Base-by-base conservation (phyloP, 139 green algal species). In the Yamagishiella unicocca region DNA sequence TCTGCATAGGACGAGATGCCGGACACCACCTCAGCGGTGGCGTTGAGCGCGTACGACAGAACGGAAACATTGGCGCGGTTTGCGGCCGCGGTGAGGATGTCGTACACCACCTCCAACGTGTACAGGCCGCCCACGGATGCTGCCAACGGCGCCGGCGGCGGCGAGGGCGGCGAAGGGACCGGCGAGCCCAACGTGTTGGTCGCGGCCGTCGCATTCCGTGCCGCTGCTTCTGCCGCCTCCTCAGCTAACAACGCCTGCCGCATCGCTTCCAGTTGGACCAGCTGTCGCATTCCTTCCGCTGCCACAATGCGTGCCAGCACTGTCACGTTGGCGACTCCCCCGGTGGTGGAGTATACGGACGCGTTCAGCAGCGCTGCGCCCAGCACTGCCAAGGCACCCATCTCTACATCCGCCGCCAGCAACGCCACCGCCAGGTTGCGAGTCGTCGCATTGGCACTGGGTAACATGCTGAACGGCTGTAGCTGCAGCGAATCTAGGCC, bases 331-430 rank as follows among this genome's bases (percentile, higher is more conserved):
- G 21, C 50, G 27, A 8, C 70, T 4, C 40, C 42, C 17, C 40
- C 17, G 14, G 40, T 27, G 4, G 72, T 33, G 70, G 24, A 27
- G 62, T 71, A 42, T 40, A 43, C 43, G 21, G 77, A 73, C 31
- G 55, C 54, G 29, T 27, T 46, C 40, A 85, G 79, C 27, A 85
- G 58, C n/a, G 79, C 79, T 12, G 42, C 38, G n/a, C 79, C 79
- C 40, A 85, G 31, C 25, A 7, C 42, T 27, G 43, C 27, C 40
- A 85, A 14, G 3, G 79, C 79, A 29, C 55, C 55, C 12, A 83
- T 53, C 75, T 83, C 33, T 27, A 62, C 24, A 22, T 86, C 80
- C 21, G 64, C 80, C 43, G 80, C 62, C 8, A 86, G 43, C 5
- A 77, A 12, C n/a, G 80, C 80, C 64, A 86, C 80, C 22, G 42